Evolutionary conservation across 1,284 basidiomycete species (phyloP).

Genomic region (Moesziomyces sp.): DNA sequence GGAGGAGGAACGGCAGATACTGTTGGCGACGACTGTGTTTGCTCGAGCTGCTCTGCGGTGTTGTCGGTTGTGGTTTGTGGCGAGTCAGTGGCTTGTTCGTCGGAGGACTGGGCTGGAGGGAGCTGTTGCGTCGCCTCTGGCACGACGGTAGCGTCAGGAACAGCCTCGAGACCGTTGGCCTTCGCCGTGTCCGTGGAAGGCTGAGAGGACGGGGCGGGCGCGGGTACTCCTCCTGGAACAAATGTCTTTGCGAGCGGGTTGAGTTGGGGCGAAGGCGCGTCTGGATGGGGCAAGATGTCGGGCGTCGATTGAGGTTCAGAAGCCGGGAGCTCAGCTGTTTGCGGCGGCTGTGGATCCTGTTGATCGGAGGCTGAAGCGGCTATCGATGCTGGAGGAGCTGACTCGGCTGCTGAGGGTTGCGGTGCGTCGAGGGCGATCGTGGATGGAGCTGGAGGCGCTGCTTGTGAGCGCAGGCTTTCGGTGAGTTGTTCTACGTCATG

Average conservation of each 20-base stretch:
- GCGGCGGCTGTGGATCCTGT: background rate
- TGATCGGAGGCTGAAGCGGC: constrained; percentile 7
- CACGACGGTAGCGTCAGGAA: background rate
- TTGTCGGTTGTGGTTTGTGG: background rate
- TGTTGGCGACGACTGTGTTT: background rate
- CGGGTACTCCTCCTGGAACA: constrained; percentile 14
- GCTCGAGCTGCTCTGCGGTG: background rate
- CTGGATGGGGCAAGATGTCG: constrained; percentile 5
- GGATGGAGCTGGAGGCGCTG: constrained; percentile 12
- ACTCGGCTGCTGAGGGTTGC: constrained; percentile 11
- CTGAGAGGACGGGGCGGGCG: background rate
- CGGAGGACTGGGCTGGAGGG: background rate
- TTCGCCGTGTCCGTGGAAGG: background rate
- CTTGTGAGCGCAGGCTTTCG: constrained; percentile 72
- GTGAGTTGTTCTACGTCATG: constrained; percentile 87
- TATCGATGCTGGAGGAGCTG: constrained; percentile 6
- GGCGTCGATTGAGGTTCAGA: background rate
- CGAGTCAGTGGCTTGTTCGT: background rate
- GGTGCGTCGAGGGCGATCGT: constrained; percentile 3
- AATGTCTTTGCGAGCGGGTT: constrained; percentile 43
- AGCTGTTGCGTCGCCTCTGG: background rate
- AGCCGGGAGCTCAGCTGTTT: background rate
- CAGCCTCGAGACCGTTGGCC: background rate
- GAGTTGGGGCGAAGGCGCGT: constrained; percentile 30
- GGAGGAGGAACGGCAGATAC: background rate